Conservation (phyloP, 2,329 filamentous ascomycete genomes). For the Tympanopsis confertula region DNA sequence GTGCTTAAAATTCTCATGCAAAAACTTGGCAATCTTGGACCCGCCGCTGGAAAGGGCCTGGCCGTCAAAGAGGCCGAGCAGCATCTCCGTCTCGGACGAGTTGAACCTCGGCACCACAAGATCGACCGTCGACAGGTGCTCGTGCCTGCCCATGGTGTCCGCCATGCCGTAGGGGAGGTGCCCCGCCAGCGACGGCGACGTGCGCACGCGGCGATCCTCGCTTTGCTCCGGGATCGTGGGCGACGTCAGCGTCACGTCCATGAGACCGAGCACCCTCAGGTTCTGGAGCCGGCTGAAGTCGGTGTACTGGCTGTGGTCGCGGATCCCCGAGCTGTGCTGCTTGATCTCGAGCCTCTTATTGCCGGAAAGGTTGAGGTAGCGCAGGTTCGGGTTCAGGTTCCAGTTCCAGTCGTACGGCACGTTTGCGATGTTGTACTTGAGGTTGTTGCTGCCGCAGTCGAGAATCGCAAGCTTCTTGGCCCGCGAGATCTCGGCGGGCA, state of each 20-base stretch:
- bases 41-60: constrained; percentile 80
- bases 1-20: constrained; percentile 88
- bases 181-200: constrained; percentile 88
- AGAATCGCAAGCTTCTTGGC: constrained; percentile 83
- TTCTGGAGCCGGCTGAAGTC: constrained; percentile 81
- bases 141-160: constrained; percentile 81
- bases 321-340: no score
- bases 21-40: constrained; percentile 88
- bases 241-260: constrained; percentile 94
- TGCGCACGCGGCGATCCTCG: constrained; percentile 86
- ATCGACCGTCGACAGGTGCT: constrained; percentile 91
- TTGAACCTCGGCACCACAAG: constrained; percentile 89
- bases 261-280: constrained; percentile 78
- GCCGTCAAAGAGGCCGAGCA: constrained; percentile 92
- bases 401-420: constrained; percentile 99
- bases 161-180: constrained; percentile 94
- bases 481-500: constrained; percentile 89
- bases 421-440: constrained; percentile 98
- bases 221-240: constrained; percentile 90
- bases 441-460: constrained; percentile 84
- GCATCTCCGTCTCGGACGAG: constrained; percentile 76
- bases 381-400: constrained; percentile 93
- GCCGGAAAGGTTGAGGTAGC: constrained; percentile 90
- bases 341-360: constrained; percentile 94
- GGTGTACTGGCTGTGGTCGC: no score